Evolutionary conservation across 345 rosid genomes (phyloP).

Genomic region (Gossypium longicalyx): DNA sequence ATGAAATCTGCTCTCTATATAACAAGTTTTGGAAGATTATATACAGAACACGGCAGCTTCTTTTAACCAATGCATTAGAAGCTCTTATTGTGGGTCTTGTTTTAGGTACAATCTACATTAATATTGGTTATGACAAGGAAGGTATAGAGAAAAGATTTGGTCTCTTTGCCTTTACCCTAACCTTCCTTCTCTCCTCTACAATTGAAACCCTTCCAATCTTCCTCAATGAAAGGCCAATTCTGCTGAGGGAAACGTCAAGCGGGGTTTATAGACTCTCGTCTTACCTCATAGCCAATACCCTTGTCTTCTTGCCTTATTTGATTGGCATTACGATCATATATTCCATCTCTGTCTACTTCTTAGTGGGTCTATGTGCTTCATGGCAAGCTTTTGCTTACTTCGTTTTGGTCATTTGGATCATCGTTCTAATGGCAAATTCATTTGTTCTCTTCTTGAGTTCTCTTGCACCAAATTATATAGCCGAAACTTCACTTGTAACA

Average conservation of each 20-base stretch:
- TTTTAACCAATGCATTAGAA: slow-evolving; percentile 71
- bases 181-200: slow-evolving; percentile 90
- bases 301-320: slow-evolving; percentile 82
- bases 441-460: slow-evolving; percentile 88
- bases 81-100: slow-evolving; percentile 91
- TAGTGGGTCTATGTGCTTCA: slow-evolving; percentile 75
- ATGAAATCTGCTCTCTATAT: slow-evolving; percentile 52
- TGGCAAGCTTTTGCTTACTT: slow-evolving; percentile 81
- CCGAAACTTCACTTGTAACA: slow-evolving; percentile 77
- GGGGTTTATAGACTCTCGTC: slow-evolving; percentile 85
- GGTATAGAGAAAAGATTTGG: slow-evolving; percentile 85
- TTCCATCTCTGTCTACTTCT: slow-evolving; percentile 68
- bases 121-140: slow-evolving; percentile 60
- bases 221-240: slow-evolving; percentile 81
- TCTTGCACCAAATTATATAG: slow-evolving; percentile 82
- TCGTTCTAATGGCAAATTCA: slow-evolving; percentile 82
- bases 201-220: slow-evolving; percentile 91
- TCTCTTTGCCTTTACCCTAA: slow-evolving; percentile 87
- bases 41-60: slow-evolving; percentile 79
- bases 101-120: slow-evolving; percentile 77
- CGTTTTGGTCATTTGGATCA: slow-evolving; percentile 69
- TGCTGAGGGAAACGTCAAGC: slow-evolving; percentile 71
- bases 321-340: slow-evolving; percentile 57
- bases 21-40: slow-evolving; percentile 74
- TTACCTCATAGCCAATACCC: slow-evolving; percentile 72